Evolutionary conservation across 805 yeast species (phyloP).

Genomic region (Ogataea allantospora): DNA sequence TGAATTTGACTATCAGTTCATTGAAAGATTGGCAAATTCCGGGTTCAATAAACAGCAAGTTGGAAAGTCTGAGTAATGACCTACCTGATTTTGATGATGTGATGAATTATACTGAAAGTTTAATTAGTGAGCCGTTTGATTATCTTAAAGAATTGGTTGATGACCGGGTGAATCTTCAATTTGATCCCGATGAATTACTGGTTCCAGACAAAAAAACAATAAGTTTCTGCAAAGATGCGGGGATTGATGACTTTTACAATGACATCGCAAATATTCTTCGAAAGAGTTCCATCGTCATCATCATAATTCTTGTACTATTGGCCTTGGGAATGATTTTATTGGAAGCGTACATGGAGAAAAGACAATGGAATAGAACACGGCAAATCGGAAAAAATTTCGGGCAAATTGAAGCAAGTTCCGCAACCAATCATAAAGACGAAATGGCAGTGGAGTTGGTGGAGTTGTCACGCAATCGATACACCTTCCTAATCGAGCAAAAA

Average conservation of each 20-base stretch:
- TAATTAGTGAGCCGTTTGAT: constrained; percentile 62
- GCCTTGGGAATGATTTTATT: constrained; percentile 45
- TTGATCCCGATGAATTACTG: constrained; percentile 30
- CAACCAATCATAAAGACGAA: constrained; percentile 8
- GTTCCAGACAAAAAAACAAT: constrained; percentile 40
- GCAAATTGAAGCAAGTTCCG: constrained; percentile 3
- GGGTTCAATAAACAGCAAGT: constrained; percentile 52
- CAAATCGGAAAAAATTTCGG: constrained; percentile 15
- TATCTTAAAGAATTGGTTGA: constrained; percentile 40
- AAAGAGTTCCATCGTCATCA: constrained; percentile 37
- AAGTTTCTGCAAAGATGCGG: constrained; percentile 41
- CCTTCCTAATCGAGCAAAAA: constrained; percentile 18
- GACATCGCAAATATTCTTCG: constrained; percentile 34
- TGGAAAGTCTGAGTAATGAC: constrained; percentile 48
- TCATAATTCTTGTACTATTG: constrained; percentile 37
- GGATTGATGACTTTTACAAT: constrained; percentile 40
- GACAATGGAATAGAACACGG: constrained; percentile 47
- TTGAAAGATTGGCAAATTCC: constrained; percentile 66
- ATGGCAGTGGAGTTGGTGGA: constrained; percentile 29
- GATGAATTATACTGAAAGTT: constrained; percentile 51
- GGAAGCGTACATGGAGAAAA: constrained; percentile 43
- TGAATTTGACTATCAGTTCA: constrained; percentile 56
- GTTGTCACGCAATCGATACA: constrained; percentile 25
- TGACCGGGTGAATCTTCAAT: constrained; percentile 18
- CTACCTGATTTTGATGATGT: constrained; percentile 69